Percentiles rank a stretch among this genome's conserved stretches.
Evolutionary conservation across 2,329 filamentous ascomycete species (phyloP).

Genomic region (Fusarium beomiforme): DNA sequence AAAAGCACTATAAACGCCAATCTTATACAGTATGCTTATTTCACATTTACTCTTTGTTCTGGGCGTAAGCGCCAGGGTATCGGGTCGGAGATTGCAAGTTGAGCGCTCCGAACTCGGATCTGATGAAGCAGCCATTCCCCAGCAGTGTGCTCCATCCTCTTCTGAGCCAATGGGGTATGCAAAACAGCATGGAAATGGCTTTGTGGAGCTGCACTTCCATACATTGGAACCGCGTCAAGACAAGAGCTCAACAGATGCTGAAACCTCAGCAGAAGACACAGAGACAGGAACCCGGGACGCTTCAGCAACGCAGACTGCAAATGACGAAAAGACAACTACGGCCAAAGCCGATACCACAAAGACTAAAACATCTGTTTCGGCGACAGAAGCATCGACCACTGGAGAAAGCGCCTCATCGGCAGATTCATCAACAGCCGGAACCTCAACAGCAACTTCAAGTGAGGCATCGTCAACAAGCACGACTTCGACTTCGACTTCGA

Average conservation of each 20-base stretch:
- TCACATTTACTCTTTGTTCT: background rate
- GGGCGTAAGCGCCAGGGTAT: fast-evolving
- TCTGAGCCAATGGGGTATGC: fast-evolving
- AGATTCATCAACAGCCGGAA: background rate
- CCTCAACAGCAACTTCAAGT: background rate
- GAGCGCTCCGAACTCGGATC: background rate
- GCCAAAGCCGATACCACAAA: background rate
- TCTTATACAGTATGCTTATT: background rate
- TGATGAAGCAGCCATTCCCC: background rate
- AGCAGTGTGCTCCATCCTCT: background rate
- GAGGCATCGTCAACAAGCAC: background rate
- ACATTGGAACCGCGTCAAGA: background rate
- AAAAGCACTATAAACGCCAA: fast-evolving
- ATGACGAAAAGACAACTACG: background rate
- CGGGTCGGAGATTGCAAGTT: background rate
- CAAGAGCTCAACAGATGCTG: background rate
- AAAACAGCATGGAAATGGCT: fast-evolving
- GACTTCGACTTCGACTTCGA: background rate
- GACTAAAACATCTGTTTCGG: fast-evolving
- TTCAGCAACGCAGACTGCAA: background rate
- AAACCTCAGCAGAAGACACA: background rate
- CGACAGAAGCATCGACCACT: background rate
- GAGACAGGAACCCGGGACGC: background rate
- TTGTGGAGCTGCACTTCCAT: background rate
- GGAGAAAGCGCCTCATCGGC: background rate